Base-by-base conservation (phyloP, 2,329 filamentous ascomycete genomes). In the Diaporthe batatas region DNA sequence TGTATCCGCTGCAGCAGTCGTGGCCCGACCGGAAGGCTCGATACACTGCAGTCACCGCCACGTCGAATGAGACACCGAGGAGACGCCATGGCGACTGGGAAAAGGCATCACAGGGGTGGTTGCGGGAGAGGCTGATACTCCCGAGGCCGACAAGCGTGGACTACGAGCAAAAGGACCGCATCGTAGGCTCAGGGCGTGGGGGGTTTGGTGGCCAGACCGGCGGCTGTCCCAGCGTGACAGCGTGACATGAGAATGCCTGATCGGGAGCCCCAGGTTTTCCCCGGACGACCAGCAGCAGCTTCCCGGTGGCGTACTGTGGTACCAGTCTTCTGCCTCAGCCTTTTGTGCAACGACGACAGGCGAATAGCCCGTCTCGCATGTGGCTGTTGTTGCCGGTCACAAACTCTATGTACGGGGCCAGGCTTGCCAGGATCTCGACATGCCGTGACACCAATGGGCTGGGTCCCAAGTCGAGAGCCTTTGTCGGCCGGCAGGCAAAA, bases 41-140 rank as follows among this genome's bases (percentile, higher is more conserved):
- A 72, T 51, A 57, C 62, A 65, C 39, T 42, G 72, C 55, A 70
- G 71, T 47, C 72, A 55, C 59, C 42, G 54, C 39, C 72, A 72
- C 23, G 64, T 55, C 64, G 39, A 39, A 69, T 64, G 55, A 71
- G 64, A 70, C 72, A 25, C 39, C 55, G 55, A 25, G 36, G 32
- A 42, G 32, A 42, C 53, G 51, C 55, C 55, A 64, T 18, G 55
- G 6, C 49, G 34, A 25, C 25, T 44, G 32, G 44, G 16, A 44
- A 39, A 51, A 53, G 42, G 64, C 70, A 47, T 59, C 70, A 69
- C 68, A 58, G 36, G 55, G 49, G 39, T 54, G 58, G 59, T 25
- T 32, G n/a, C 39, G 36, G 42, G 47, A 25, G 51, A 53, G 47
- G 59, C 54, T 57, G 64, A 67, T 58, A 47, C 49, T 69, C 49